Base-by-base conservation (phyloP, 345 rosid genomes). In the Melaleuca quinquenervia region DNA sequence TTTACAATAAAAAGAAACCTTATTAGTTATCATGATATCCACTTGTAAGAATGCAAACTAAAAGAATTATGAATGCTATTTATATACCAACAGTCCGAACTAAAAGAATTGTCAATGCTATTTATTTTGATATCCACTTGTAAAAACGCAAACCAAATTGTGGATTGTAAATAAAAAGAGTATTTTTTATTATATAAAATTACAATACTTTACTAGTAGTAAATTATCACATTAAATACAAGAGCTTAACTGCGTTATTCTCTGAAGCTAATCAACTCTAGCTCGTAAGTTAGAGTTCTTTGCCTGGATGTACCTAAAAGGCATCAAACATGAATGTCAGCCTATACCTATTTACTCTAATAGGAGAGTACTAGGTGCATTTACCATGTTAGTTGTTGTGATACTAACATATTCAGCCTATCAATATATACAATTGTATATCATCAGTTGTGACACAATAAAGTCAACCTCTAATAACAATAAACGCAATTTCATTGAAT, bases 91-190 rank as follows among this genome's bases (percentile, higher is more conserved):
- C 6, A 55, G 9, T 10, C 27, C n/a, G 24, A 55, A 55, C 27
- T 24, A 55, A 55, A 0, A n/a, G n/a, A n/a, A n/a, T 24, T 0
- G 0, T 9, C 6, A 0, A 55, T 55, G 24, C n/a, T 55, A 41
- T 41, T 41, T 41, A 41, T 41, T 41, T 2, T 41, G 9, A 52
- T 6, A 52, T 52, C 54, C 22, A 18, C 54, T 6, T 6, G 54
- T 52, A 8, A 52, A 8, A 52, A 52, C 18, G 54, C 54, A 6
- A 52, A 2, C 54, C 16, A 52, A 52, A 52, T 41, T 41, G 41
- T 41, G 41, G 41, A 41, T 41, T 41, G 41, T 41, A 41, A 41
- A 41, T 4, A 41, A 41, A 41, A n/a, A n/a, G n/a, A n/a, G n/a
- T n/a, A n/a, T n/a, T n/a, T n/a, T n/a, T n/a, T n/a, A n/a, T n/a